Evolutionary conservation across 441 rosid species (phyloP).

Genomic region (Pelargonium cotyledonis): DNA sequence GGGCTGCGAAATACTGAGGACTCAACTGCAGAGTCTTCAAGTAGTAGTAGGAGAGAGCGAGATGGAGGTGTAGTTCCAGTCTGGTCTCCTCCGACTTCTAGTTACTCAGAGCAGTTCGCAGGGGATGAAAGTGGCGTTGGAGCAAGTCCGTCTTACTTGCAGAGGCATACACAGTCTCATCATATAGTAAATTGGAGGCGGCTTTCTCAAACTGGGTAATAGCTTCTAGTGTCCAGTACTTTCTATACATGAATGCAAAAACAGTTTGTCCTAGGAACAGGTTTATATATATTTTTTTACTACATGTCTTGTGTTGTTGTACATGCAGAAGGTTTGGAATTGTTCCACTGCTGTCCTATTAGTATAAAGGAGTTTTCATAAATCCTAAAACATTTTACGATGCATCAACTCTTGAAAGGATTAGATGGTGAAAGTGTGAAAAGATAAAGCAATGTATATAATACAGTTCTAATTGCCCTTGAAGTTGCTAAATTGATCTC

Average conservation of each 20-base stretch:
- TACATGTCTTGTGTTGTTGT: background rate
- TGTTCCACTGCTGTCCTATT: background rate
- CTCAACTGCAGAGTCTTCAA: constrained; percentile 84
- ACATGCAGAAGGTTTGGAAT: background rate
- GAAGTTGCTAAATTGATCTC: constrained; percentile 3
- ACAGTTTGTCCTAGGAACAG: too few relatives aligned
- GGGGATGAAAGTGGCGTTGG: constrained; percentile 78
- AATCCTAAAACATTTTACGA: constrained; percentile 3
- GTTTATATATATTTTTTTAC: background rate
- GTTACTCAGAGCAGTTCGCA: constrained; percentile 66
- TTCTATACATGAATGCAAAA: background rate
- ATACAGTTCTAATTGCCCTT: constrained; percentile 1
- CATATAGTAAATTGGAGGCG: constrained; percentile 75
- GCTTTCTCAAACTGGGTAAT: constrained; percentile 95
- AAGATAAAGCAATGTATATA: too few relatives aligned
- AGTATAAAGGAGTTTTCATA: background rate
- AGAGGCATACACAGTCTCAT: constrained; percentile 70
- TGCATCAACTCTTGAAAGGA: background rate
- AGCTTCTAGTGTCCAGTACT: constrained; percentile 10
- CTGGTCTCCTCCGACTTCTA: constrained; percentile 68
- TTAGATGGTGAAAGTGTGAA: too few relatives aligned
- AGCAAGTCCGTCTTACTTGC: constrained; percentile 68
- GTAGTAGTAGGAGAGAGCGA: constrained; percentile 66
- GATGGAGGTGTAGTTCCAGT: constrained; percentile 90
- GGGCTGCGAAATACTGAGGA: constrained; percentile 56